Conservation (phyloP, 495 filamentous ascomycete genomes). For the Daldinia grandis region DNA sequence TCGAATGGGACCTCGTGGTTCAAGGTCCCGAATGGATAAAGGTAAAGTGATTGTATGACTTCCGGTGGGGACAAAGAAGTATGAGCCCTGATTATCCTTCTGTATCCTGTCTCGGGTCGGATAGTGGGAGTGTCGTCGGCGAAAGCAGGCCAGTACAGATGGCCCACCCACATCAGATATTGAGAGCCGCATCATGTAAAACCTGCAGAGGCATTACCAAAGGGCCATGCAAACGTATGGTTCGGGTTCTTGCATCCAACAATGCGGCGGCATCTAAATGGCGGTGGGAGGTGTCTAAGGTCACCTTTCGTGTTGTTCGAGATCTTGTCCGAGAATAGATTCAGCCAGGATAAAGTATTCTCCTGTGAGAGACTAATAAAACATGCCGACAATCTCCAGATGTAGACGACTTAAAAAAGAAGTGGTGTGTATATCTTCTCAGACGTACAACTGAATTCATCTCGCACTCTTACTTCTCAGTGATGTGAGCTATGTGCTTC, state of each 20-base stretch:
- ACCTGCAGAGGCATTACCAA: slow-evolving; percentile 19
- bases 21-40: slow-evolving; percentile 9
- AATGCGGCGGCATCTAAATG: slow-evolving; percentile 20
- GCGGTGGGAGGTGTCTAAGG: slow-evolving; percentile 26
- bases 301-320: slow-evolving; percentile 14
- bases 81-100: not conserved
- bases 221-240: slow-evolving; percentile 5
- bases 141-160: not conserved
- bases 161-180: not conserved
- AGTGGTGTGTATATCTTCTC: not conserved
- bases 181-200: slow-evolving; percentile 3
- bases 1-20: slow-evolving; percentile 2
- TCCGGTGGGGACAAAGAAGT: not conserved
- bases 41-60: not conserved
- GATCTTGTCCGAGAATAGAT: slow-evolving; percentile 27
- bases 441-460: not conserved
- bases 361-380: not conserved
- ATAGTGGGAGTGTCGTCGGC: not conserved
- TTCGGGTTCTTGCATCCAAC: slow-evolving; percentile 21
- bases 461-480: not conserved
- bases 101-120: slow-evolving; percentile 5
- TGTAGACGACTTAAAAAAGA: slow-evolving; percentile 17
- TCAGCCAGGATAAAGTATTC: slow-evolving; percentile 11
- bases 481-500: slow-evolving; percentile 39
- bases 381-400: not conserved